Evolutionary conservation across 345 rosid genomes (phyloP).

Genomic region (Bretschneidera sinensis): DNA sequence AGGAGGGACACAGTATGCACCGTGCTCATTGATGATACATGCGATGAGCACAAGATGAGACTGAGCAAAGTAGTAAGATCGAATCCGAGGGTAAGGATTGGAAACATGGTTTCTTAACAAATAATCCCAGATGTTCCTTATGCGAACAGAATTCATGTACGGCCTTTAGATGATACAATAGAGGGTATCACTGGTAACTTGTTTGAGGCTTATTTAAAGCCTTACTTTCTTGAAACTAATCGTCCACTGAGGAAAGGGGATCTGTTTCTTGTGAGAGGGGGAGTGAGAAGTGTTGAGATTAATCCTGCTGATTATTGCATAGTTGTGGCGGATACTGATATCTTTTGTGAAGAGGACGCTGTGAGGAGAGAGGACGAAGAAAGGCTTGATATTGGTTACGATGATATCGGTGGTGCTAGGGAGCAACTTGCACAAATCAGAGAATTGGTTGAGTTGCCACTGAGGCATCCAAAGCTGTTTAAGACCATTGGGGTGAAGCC

Average conservation of each 20-base stretch:
- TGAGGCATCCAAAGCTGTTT: constrained; percentile 68
- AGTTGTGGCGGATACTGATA: constrained; percentile 65
- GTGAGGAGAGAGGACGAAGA: constrained; percentile 67
- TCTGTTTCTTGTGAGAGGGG: constrained; percentile 61
- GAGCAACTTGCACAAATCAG: constrained; percentile 73
- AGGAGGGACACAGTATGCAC: constrained; percentile 62
- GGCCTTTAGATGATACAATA: constrained; percentile 64
- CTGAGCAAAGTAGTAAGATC: constrained; percentile 66
- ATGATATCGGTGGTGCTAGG: constrained; percentile 73
- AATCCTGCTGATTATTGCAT: constrained; percentile 66
- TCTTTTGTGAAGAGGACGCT: constrained; percentile 69
- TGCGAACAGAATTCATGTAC: constrained; percentile 60
- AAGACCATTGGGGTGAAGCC: constrained; percentile 71
- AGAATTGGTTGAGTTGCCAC: constrained; percentile 62
- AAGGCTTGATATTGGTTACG: constrained; percentile 63
- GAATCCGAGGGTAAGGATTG: constrained; percentile 61
- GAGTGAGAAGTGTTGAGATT: constrained; percentile 69
- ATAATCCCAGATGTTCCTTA: constrained; percentile 66
- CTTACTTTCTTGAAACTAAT: constrained; percentile 63
- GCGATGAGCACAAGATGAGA: constrained; percentile 50
- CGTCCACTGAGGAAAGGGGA: constrained; percentile 66
- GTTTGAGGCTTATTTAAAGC: constrained; percentile 60
- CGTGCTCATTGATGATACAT: constrained; percentile 59
- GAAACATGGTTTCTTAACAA: constrained; percentile 59
- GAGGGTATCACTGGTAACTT: constrained; percentile 61